phyloP scores from a whole-genome alignment of 306 rosid species.

The Sesbania bispinosa region DNA sequence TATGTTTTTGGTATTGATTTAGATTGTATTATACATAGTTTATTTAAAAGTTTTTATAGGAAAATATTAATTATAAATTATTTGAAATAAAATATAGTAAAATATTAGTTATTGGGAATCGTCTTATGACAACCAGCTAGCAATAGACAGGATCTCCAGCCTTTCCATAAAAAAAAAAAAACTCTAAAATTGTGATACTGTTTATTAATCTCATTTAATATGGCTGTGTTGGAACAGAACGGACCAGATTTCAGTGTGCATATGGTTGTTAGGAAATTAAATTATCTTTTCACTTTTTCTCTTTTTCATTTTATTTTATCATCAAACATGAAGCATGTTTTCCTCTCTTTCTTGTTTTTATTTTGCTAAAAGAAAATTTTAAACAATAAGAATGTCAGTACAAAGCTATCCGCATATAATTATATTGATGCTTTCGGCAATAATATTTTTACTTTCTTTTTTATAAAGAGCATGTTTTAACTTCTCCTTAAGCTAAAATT shows the following conservation, averaged over 20 bases:
- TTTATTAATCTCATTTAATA: background rate
- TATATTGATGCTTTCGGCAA: conserved; percentile 22
- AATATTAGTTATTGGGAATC: background rate
- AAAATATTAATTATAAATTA: background rate
- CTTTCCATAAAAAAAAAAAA: background rate
- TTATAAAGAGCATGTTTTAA: too few species aligned
- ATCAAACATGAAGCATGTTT: conserved; percentile 2
- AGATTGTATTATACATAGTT: too few species aligned
- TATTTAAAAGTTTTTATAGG: background rate
- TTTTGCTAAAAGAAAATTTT: conserved; percentile 16
- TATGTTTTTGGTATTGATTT: too few species aligned
- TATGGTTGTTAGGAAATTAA: conserved; percentile 2
- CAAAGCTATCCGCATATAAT: conserved; percentile 16
- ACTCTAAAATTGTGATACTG: background rate
- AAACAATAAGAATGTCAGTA: conserved; percentile 17
- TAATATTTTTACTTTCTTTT: background rate
- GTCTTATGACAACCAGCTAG: conserved; percentile 1
- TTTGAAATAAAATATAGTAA: background rate
- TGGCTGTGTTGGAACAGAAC: background rate
- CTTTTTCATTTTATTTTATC: background rate
- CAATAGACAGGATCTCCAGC: conserved; percentile 10
- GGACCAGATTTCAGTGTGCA: background rate
- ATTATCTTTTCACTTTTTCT: background rate
- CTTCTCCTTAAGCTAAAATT: too few species aligned
- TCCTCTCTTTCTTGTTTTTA: background rate